phyloP scores from a whole-genome alignment of 805 yeast genomes.

The Sugiyamaella qingdaonensis region DNA sequence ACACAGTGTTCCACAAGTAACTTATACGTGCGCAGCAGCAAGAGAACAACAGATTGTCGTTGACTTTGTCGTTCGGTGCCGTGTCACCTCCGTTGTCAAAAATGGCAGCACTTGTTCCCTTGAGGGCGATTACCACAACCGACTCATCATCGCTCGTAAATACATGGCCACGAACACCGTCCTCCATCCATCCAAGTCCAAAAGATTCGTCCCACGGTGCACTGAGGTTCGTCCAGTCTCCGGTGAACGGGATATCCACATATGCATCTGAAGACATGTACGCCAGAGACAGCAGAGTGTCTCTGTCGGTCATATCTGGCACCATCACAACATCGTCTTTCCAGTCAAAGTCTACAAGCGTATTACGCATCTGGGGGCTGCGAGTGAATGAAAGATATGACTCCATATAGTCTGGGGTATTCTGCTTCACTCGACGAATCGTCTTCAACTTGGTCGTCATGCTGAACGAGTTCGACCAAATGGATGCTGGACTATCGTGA shows the following conservation, averaged over 20 bases:
- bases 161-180: conserved; percentile 87
- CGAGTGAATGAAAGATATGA: conserved; percentile 58
- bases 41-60: conserved; percentile 84
- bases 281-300: conserved; percentile 72
- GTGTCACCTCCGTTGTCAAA: conserved; percentile 58
- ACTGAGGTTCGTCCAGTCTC: conserved; percentile 83
- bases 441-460: conserved; percentile 9
- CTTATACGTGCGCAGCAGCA: conserved; percentile 95
- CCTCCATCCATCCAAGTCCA: conserved; percentile 81
- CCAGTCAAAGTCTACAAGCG: conserved; percentile 51
- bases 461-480: conserved; percentile 11
- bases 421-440: conserved; percentile 39
- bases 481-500: not conserved
- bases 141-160: conserved; percentile 58
- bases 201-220: conserved; percentile 52
- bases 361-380: conserved; percentile 26
- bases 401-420: conserved; percentile 62
- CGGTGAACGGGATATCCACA: conserved; percentile 66
- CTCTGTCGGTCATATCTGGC: conserved; percentile 74
- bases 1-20: conserved; percentile 89
- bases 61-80: conserved; percentile 70
- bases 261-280: conserved; percentile 89
- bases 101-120: conserved; percentile 88
- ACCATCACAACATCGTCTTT: conserved; percentile 46
- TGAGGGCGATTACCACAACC: conserved; percentile 70